These are phyloP conservation scores for Colletotrichum sp. DNA, from an alignment of 2,329 filamentous ascomycete species.

Conservation along the genomic window DNA sequence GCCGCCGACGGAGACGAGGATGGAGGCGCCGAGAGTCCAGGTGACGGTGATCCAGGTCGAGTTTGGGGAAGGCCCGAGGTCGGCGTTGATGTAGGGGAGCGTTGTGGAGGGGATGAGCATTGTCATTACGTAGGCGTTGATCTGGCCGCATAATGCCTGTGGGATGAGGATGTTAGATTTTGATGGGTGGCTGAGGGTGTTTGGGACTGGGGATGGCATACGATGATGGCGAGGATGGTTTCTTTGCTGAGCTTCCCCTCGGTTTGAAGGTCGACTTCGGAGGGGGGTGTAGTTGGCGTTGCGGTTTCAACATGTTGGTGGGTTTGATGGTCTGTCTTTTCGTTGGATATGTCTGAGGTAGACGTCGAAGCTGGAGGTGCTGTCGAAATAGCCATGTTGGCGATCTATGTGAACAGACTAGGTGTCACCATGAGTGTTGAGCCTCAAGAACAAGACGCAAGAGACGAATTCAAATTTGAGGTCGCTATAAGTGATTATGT, in stretches of 20 bases:
- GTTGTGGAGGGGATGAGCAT: constrained; percentile 37
- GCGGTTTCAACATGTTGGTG: neutral
- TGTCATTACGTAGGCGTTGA: constrained; percentile 39
- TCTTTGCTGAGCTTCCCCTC: neutral
- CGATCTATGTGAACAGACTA: neutral
- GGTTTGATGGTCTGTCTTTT: neutral
- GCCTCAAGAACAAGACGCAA: neutral
- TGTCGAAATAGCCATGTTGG: neutral
- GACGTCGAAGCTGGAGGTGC: neutral
- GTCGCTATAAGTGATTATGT: neutral
- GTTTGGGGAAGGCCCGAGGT: constrained; percentile 36
- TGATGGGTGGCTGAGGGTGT: rapidly evolving
- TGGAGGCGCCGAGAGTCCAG: constrained; percentile 35
- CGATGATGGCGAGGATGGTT: neutral
- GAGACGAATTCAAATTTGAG: neutral
- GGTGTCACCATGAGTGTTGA: neutral
- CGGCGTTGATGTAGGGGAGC: constrained; percentile 37
- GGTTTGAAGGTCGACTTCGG: neutral
- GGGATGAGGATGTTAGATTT: neutral
- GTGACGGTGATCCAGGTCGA: constrained; percentile 40
- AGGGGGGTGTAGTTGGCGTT: neutral
- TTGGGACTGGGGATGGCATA: rapidly evolving
- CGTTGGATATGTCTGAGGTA: neutral
- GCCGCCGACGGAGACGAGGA: constrained; percentile 37
- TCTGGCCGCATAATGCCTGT: constrained; percentile 23